phyloP scores from a whole-genome alignment of 1,284 basidiomycete genomes.

The Melampsora larici-populina region DNA sequence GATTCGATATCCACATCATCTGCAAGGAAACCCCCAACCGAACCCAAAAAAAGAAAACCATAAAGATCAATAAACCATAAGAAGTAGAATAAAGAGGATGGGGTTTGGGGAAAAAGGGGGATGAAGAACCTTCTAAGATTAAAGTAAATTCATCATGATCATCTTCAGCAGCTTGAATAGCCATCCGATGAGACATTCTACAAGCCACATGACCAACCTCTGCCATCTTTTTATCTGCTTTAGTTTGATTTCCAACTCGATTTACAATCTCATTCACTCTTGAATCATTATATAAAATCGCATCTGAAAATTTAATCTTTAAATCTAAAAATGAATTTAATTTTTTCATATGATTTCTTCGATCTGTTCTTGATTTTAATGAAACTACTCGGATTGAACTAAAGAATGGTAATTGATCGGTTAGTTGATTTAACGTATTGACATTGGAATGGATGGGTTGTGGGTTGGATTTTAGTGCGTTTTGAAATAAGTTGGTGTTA shows the following conservation, averaged over 20 bases:
- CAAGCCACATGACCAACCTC: conserved; percentile 41
- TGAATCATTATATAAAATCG: conserved; percentile 33
- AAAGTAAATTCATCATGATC: conserved; percentile 31
- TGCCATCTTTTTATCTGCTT: conserved; percentile 36
- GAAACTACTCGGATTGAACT: conserved; percentile 34
- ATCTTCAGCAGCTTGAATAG: conserved; percentile 35
- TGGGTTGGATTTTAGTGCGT: too few species aligned
- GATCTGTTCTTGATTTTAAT: conserved; percentile 18
- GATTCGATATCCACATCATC: conserved; percentile 43
- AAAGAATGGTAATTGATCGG: conserved; percentile 12
- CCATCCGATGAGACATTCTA: conserved; percentile 28
- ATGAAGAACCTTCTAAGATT: conserved; percentile 23
- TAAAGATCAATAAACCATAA: not conserved
- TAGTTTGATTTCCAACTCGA: conserved; percentile 33
- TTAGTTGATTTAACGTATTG: too few species aligned
- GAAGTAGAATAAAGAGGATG: not conserved
- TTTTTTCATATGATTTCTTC: conserved; percentile 32
- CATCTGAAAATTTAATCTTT: conserved; percentile 20
- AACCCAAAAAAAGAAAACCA: not conserved
- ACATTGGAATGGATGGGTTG: too few species aligned
- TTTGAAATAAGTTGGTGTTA: too few species aligned
- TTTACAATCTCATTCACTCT: conserved; percentile 33
- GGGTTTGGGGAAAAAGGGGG: not conserved
- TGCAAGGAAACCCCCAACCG: not conserved
- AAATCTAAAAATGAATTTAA: conserved; percentile 7